These are phyloP conservation scores for Passiflora organensis DNA, from an alignment of 345 rosid genomes.

Conservation along the genomic window DNA sequence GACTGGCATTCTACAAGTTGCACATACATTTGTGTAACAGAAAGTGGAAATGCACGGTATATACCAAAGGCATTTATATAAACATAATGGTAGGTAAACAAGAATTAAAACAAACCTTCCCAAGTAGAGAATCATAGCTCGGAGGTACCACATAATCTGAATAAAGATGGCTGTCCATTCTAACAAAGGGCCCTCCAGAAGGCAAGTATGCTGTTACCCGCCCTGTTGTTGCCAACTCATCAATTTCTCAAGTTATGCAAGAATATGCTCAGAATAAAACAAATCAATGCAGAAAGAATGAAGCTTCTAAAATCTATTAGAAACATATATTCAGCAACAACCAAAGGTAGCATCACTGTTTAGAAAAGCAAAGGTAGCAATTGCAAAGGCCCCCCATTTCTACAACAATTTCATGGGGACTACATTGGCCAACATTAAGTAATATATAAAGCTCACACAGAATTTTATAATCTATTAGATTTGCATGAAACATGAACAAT, in stretches of 20 bases:
- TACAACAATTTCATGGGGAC: background rate
- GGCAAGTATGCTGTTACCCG: slow-evolving; percentile 94
- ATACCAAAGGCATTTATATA: too few relatives aligned
- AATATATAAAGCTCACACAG: background rate
- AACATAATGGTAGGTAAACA: background rate
- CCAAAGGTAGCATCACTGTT: background rate
- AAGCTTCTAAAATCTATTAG: background rate
- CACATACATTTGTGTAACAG: background rate
- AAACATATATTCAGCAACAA: slow-evolving; percentile 4
- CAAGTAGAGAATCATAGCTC: slow-evolving; percentile 95
- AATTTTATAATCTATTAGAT: too few relatives aligned
- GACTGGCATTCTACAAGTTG: background rate
- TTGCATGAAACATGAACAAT: background rate
- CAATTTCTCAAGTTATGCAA: background rate
- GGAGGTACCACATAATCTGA: slow-evolving; percentile 98
- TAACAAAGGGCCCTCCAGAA: slow-evolving; percentile 98
- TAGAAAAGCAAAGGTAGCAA: background rate
- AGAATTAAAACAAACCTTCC: slow-evolving; percentile 58
- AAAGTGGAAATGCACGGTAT: background rate
- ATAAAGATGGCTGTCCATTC: slow-evolving; percentile 99
- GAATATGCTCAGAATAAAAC: background rate
- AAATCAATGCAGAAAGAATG: background rate
- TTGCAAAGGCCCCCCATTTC: background rate
- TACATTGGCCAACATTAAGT: background rate
- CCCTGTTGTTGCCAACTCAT: slow-evolving; percentile 37